A percentile compares a stretch with the other conserved stretches of the same genome.
Evolutionary conservation across 1,139 yeast species (phyloP).

Genomic region (Hemisphaericaspora xylofermentans): DNA sequence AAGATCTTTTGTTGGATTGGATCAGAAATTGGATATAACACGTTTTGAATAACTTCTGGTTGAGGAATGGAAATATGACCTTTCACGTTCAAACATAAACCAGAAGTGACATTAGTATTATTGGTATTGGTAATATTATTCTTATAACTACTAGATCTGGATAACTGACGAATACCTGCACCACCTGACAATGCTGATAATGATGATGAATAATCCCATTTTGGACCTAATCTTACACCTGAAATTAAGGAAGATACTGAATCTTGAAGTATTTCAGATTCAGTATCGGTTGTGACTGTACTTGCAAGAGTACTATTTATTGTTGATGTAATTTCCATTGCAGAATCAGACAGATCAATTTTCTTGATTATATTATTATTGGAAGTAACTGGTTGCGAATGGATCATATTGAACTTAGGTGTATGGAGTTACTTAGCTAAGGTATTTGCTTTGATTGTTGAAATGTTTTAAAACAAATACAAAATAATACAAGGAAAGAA

Average conservation of each 20-base stretch:
- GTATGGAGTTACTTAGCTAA: too few relatives aligned
- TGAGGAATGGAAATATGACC: conserved; percentile 40
- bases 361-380: neutral
- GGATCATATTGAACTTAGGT: neutral
- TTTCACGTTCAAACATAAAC: conserved; percentile 24
- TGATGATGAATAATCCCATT: conserved; percentile 4
- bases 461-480: too few relatives aligned
- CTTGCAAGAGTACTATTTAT: neutral
- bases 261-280: conserved; percentile 1
- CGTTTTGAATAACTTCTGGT: conserved; percentile 47
- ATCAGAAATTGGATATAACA: conserved; percentile 35
- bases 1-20: conserved; percentile 28
- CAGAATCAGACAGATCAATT: neutral
- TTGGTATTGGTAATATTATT: neutral
- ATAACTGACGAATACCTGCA: neutral
- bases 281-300: conserved; percentile 2
- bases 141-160: conserved; percentile 1
- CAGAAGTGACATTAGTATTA: conserved; percentile 14
- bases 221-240: neutral
- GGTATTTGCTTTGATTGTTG: too few relatives aligned
- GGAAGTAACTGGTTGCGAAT: conserved; percentile 1
- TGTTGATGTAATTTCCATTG: neutral
- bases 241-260: conserved; percentile 1
- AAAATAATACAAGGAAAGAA: too few relatives aligned
- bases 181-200: neutral